Evolutionary conservation across 2,329 filamentous ascomycete species (phyloP), one percentile per base, ranked within the genome.

Genomic region (Colletotrichum sp.): DNA sequence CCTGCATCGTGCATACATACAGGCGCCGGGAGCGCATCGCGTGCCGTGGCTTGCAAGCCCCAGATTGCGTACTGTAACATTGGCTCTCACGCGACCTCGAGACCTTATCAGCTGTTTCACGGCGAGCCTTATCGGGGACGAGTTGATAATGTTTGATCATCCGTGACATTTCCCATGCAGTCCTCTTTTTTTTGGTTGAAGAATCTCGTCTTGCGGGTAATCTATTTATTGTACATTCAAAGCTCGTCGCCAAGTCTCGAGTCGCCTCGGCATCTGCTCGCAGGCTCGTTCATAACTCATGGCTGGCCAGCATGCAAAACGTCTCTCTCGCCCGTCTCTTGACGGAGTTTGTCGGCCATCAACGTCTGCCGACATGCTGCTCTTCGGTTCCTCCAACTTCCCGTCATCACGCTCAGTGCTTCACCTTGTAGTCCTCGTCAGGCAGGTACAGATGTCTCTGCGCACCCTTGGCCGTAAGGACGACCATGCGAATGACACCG

Each of bases 401-500:
- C 79, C 79, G 6, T 13, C 34, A 11, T 11, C 61, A 49, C 29
- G n/a, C 13, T 66, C 62, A 76, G 90, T 96, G 84, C 92, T 90
- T 87, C 80, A 90, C 95, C 79, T 91, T 89, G 88, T 99, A 99
- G 82, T 94, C 92, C 82, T 94, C 95, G 88, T 99, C 96, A 59
- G 97, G 97, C 82, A 99, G 90, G 86, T 99, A 99, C 84, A 99
- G 87, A 89, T 99, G 97, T 87, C 97, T 92, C 87, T 97, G 93
- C 8, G 96, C 96, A 44, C 97, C 97, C 83, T 94, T 92, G 82
- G 93, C 93, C 78, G 96, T 99, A 86, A 99, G 88, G 76, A 99
- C 97, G 78, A 99, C 96, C 95, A 99, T 95, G 81, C 97, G 93
- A 82, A 99, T 99, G 77, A 99, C 97, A 88, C 97, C 97, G 79